Evolutionary conservation across 305 asterid species (phyloP), one percentile per base, ranked within the genome.

Genomic region (Rubia tinctorum): DNA sequence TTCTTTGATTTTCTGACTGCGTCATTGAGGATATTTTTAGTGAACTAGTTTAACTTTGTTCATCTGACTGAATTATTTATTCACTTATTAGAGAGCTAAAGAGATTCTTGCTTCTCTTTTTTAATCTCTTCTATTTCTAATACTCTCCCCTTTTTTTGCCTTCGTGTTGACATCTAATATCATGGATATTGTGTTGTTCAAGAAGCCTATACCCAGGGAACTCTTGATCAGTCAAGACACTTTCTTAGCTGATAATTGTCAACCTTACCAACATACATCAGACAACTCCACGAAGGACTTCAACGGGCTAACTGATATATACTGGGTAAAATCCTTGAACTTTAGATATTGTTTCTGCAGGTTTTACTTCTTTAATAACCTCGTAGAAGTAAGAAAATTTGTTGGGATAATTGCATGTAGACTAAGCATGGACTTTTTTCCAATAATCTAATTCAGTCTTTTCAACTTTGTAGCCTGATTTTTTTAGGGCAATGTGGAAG

Each of bases 381-480:
- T n/a, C n/a, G n/a, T n/a, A n/a, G n/a, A n/a, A n/a, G n/a, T n/a
- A n/a, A n/a, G n/a, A n/a, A n/a, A n/a, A n/a, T n/a, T n/a, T n/a
- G n/a, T n/a, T n/a, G 30, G 30, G 30, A 27, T 27, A 27, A 27
- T 27, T 20, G 39, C n/a, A 20, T 23, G 2, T 60, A 27, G 56
- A 6, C 6, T 39, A 37, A n/a, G 15, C 37, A 70, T 71, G 10
- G 71, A 5, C 70, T 37, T 65, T 58, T 25, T n/a, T 7, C 67
- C 3, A 71, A 20, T 73, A 43, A 78, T 78, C 80, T 78, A 59
- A 80, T 81, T 81, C 47, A 11, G 53, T 27, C 62, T 68, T 74
- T 79, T 80, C 62, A 37, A 60, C 73, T 63, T 66, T 75, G 82
- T 98, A 95, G 99, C 92, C 97, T 6, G 98, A 95, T 84, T 92